phyloP scores from a whole-genome alignment of 2,329 filamentous ascomycete genomes.

The Acephala macrosclerotiorum region DNA sequence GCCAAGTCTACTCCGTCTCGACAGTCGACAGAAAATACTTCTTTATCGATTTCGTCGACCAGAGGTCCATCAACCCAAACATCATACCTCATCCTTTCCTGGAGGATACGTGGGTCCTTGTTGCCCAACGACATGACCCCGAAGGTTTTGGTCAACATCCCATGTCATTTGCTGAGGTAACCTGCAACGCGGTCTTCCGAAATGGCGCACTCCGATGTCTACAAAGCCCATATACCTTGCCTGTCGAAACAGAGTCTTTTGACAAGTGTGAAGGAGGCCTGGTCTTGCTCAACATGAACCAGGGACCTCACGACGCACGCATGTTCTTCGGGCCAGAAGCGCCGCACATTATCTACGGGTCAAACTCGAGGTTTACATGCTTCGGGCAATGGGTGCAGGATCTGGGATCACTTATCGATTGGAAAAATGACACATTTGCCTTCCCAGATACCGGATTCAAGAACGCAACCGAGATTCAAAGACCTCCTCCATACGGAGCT shows the following conservation, averaged over 20 bases:
- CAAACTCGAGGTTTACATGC: conserved; percentile 60
- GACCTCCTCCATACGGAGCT: conserved; percentile 49
- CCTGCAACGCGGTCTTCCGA: conserved; percentile 57
- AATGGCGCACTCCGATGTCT: conserved; percentile 52
- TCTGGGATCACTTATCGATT: conserved; percentile 56
- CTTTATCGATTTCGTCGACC: conserved; percentile 1
- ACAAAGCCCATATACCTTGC: conserved; percentile 49
- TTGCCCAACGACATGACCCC: conserved; percentile 53
- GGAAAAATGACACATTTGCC: conserved; percentile 41
- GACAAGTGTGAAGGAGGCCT: conserved; percentile 48
- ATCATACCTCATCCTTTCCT: conserved; percentile 61
- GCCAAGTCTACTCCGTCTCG: conserved; percentile 1
- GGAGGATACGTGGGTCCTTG: conserved; percentile 56
- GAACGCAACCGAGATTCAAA: conserved; percentile 56
- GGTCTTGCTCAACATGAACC: conserved; percentile 37
- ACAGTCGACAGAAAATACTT: conserved; percentile 1
- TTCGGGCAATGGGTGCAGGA: conserved; percentile 65
- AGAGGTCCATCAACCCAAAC: conserved; percentile 56
- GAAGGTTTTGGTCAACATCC: neutral
- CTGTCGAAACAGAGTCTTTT: conserved; percentile 53
- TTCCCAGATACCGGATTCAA: conserved; percentile 35
- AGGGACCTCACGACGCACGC: conserved; percentile 64
- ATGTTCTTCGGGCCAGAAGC: conserved; percentile 60
- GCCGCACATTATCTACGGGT: conserved; percentile 61
- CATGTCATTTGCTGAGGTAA: conserved; percentile 51